Evolutionary conservation across 306 rosid species (phyloP).

Genomic region (Canavalia ensiformis): DNA sequence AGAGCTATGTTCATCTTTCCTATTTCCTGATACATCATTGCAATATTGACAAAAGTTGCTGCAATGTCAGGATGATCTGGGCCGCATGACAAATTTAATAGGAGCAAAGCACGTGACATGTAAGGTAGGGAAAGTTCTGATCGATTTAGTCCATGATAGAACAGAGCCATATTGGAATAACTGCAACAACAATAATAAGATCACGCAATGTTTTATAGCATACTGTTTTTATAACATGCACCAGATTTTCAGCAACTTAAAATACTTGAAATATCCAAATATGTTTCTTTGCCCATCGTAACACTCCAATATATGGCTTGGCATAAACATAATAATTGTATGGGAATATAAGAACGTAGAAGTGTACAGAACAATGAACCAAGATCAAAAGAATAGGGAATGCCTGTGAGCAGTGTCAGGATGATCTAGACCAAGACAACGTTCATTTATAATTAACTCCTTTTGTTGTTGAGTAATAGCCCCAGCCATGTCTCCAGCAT

Average conservation of each 20-base stretch:
- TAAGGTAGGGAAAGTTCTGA: conserved; percentile 81
- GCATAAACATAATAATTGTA: neutral
- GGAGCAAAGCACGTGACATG: conserved; percentile 85
- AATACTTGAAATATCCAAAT: neutral
- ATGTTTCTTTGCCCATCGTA: neutral
- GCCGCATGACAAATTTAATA: conserved; percentile 83
- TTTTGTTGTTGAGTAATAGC: conserved; percentile 84
- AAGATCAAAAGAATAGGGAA: conserved; percentile 32
- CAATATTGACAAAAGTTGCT: conserved; percentile 84
- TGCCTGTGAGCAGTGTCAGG: conserved; percentile 97
- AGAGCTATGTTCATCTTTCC: conserved; percentile 89
- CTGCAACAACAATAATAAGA: conserved; percentile 58
- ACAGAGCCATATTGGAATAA: conserved; percentile 90
- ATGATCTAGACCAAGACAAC: conserved; percentile 89
- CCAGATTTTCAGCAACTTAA: conserved; percentile 12
- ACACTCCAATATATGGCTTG: neutral
- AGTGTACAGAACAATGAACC: conserved; percentile 39
- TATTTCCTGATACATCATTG: conserved; percentile 91
- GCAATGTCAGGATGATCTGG: conserved; percentile 94
- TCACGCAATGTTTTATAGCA: conserved; percentile 27
- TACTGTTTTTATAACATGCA: neutral
- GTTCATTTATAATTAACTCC: conserved; percentile 87
- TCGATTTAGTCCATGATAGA: conserved; percentile 84
- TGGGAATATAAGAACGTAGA: conserved; percentile 18
- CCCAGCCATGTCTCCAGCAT: conserved; percentile 90